Base-by-base conservation (phyloP, 371 early-diverging fungal species). In the Mycotypha africana region DNA sequence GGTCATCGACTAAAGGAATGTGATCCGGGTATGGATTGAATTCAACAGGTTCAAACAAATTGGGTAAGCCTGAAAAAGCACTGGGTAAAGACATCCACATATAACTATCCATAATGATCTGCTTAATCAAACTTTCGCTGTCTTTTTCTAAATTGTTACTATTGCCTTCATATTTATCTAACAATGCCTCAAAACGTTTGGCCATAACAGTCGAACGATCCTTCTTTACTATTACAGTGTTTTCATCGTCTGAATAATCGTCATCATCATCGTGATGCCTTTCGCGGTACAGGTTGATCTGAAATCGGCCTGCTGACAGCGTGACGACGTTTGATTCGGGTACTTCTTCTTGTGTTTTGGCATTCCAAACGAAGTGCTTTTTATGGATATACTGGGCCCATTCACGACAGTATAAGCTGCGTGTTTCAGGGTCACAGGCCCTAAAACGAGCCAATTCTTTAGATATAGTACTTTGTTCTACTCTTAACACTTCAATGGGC, bases 341-440 rank as follows among this genome's bases (percentile, higher is more conserved):
- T 14, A 62, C 56, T 39, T 74, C 75, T 33, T 74, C 75, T 43
- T 68, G 71, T 8, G 65, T 65, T 45, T 73, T 73, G 11, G 74
- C 66, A 39, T 49, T 61, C 62, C 69, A 73, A 16, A 63, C 60
- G 53, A 78, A 79, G 20, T 76, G 83, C 62, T 84, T 85, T 49
- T 86, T 82, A 56, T 88, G 87, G 12, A 88, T 82, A 64, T 72
- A 84, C 45, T 80, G 83, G 20, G 86, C 84, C 90, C 90, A 90
- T 60, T 90, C 90, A 35, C 90, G 85, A 49, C 90, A 90, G 47
- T 84, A 89, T 38, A 84, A 77, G 58, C 86, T 84, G 39, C 82
- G 79, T 28, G 73, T 79, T 44, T 79, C 81, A 52, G 65, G 63
- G 48, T 88, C 88, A 49, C 90, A 90, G 3, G 89, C 78, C 22